Base-by-base conservation (phyloP, 306 rosid species). In the Pyrus betulifolia region DNA sequence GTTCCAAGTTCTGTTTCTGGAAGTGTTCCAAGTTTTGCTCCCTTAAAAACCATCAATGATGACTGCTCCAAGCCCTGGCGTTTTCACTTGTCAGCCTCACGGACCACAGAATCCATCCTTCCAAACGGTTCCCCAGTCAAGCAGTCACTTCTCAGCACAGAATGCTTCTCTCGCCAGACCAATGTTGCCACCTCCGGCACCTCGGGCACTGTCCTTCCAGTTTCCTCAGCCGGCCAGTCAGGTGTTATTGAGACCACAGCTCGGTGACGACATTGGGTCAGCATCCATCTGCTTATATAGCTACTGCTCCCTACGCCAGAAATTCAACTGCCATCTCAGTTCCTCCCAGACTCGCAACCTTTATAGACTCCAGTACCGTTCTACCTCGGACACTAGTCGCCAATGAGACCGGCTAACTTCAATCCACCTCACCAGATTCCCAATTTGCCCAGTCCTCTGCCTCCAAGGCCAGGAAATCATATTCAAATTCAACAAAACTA, bases 1-100 rank as follows among this genome's bases (percentile, higher is more conserved):
- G 75, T 80, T 30, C 81, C 79, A 65, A 88, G 45, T 83, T 79
- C 87, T 83, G 81, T 78, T 61, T 83, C 89, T 59, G 82, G 78
- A 63, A 82, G 69, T 70, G 4, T 84, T 55, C 75, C 82, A 22
- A 83, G 80, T 69, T 79, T 84, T 57, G 63, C 80, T 60, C 75
- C 82, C 27, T 66, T 67, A 64, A 83, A 83, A 79, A 75, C 90
- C 91, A 60, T 86, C 86, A 1, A 59, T 33, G 49, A 74, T 62
- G 74, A 66, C 60, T 4, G 67, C 86, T 76, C 84, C 92, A 71
- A 84, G 80, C 79, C 84, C 92, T 14, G 88, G 90, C 18, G 80
- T 87, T 85, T 90, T 92, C 76, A 88, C 91, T 69, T 95, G 92
- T 79, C 97, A 82, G 66, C 85, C 88, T 23, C 92, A 77, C 49